These are phyloP conservation scores for Phytopythium cucurbitacearum DNA, from an alignment of 352 stramenopile species.

Conservation along the genomic window DNA sequence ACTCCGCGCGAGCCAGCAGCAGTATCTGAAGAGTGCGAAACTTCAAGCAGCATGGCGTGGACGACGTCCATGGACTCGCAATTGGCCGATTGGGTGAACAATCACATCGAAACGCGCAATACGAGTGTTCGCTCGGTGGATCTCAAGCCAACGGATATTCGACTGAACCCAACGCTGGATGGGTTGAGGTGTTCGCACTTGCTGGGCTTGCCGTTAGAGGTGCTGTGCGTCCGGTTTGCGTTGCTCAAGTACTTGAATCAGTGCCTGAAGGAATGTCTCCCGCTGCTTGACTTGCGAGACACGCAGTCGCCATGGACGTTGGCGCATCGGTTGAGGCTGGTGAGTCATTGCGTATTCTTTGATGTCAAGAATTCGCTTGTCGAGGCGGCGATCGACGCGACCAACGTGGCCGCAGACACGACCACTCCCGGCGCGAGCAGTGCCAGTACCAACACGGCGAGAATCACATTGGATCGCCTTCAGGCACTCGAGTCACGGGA, in stretches of 20 bases:
- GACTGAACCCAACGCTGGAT: slow-evolving; percentile 63
- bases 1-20: background rate
- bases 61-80: slow-evolving; percentile 74
- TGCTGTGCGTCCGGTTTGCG: slow-evolving; percentile 71
- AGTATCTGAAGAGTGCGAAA: background rate
- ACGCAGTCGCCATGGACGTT: slow-evolving; percentile 68
- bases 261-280: slow-evolving; percentile 58
- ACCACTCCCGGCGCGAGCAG: slow-evolving; percentile 20
- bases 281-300: slow-evolving; percentile 75
- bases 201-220: slow-evolving; percentile 43
- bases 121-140: slow-evolving; percentile 44
- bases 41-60: slow-evolving; percentile 26
- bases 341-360: slow-evolving; percentile 87
- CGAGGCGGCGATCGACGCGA: slow-evolving; percentile 78
- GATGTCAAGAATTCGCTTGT: slow-evolving; percentile 80
- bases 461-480: slow-evolving; percentile 82
- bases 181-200: slow-evolving; percentile 68
- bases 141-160: slow-evolving; percentile 67
- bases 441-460: slow-evolving; percentile 59
- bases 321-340: slow-evolving; percentile 54
- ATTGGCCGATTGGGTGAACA: slow-evolving; percentile 87
- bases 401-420: slow-evolving; percentile 44
- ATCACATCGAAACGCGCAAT: slow-evolving; percentile 45
- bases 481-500: slow-evolving; percentile 85
- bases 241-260: slow-evolving; percentile 84